A percentile compares a stretch with the other conserved stretches of the same genome.
Evolutionary conservation across 768 basidiomycete species (phyloP).

Genomic region (Coprinellus aureogranulatus): DNA sequence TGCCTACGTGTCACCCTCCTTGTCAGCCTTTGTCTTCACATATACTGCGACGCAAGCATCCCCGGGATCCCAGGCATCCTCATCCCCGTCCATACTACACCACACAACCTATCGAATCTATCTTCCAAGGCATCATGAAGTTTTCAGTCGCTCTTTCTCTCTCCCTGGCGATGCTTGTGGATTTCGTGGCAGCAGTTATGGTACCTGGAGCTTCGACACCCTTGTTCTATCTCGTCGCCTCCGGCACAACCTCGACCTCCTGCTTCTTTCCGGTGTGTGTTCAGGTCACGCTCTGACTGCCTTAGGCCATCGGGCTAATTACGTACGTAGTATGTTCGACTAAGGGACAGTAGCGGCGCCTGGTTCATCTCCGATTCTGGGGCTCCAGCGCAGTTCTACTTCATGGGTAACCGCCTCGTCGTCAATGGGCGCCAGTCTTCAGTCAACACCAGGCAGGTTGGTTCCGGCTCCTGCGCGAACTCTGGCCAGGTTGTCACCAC

Average conservation of each 20-base stretch:
- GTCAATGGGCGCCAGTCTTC: conserved; percentile 11
- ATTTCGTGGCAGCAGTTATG: too few species aligned
- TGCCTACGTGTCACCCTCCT: too few species aligned
- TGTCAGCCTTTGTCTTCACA: too few species aligned
- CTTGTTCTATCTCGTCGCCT: conserved; percentile 33
- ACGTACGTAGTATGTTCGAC: conserved; percentile 30
- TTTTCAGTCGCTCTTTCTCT: too few species aligned
- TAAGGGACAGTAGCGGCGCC: conserved; percentile 20
- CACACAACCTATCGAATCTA: too few species aligned
- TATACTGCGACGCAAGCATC: too few species aligned
- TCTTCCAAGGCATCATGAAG: too few species aligned
- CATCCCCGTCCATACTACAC: too few species aligned
- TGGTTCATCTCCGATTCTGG: conserved; percentile 21
- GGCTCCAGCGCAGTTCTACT: conserved; percentile 31
- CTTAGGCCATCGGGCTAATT: too few species aligned
- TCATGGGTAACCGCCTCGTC: conserved; percentile 25
- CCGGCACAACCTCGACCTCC: conserved; percentile 15
- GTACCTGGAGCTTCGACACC: conserved; percentile 33
- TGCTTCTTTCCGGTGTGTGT: conserved; percentile 24
- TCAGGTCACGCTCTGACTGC: too few species aligned
- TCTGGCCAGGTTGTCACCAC: conserved; percentile 28
- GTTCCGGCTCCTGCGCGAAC: conserved; percentile 16
- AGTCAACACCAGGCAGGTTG: conserved; percentile 7
- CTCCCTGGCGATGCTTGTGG: too few species aligned
- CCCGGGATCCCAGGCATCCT: too few species aligned